These are phyloP conservation scores for Zygosaccharomyces kombuchaensis DNA, from an alignment of 805 yeast species.

Conservation along the genomic window DNA sequence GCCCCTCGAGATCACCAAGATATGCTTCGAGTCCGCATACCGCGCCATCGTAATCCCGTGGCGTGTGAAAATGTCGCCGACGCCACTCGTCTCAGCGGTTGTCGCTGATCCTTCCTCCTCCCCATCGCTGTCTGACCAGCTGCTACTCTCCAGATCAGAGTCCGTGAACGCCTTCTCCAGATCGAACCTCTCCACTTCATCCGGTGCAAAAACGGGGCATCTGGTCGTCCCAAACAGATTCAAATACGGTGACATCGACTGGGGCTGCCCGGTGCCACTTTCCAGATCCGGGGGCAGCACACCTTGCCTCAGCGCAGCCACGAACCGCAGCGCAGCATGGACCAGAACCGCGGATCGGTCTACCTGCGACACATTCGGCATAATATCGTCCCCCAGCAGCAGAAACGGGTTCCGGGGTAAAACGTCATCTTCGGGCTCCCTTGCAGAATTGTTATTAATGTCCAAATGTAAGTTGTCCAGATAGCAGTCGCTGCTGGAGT, in stretches of 20 bases:
- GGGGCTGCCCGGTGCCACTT: constrained; percentile 45
- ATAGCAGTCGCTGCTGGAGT: constrained; percentile 45
- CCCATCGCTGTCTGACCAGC: constrained; percentile 5
- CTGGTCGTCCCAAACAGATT: constrained; percentile 70
- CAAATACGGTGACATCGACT: constrained; percentile 65
- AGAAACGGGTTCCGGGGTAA: constrained; percentile 76
- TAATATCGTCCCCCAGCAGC: constrained; percentile 70
- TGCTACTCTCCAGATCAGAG: constrained; percentile 41
- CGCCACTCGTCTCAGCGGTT: constrained; percentile 5
- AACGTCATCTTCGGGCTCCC: constrained; percentile 60
- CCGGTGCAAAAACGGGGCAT: constrained; percentile 38
- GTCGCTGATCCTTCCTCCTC: constrained; percentile 1
- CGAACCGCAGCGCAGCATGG: constrained; percentile 62
- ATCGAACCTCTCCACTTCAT: constrained; percentile 32
- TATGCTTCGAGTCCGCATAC: constrained; percentile 61
- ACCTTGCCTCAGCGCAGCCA: constrained; percentile 52
- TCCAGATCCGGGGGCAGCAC: constrained; percentile 54
- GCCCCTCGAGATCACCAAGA: constrained; percentile 70
- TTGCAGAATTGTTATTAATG: constrained; percentile 46
- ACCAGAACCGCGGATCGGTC: constrained; percentile 65
- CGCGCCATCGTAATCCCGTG: constrained; percentile 72
- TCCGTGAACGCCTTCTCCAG: constrained; percentile 42
- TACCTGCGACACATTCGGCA: constrained; percentile 56
- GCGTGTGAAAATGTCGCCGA: constrained; percentile 17
- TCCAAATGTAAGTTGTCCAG: constrained; percentile 46